Percentiles rank a stretch among this genome's conserved stretches.
phyloP scores from a whole-genome alignment of 441 rosid genomes.

The Brassica hybrid region DNA sequence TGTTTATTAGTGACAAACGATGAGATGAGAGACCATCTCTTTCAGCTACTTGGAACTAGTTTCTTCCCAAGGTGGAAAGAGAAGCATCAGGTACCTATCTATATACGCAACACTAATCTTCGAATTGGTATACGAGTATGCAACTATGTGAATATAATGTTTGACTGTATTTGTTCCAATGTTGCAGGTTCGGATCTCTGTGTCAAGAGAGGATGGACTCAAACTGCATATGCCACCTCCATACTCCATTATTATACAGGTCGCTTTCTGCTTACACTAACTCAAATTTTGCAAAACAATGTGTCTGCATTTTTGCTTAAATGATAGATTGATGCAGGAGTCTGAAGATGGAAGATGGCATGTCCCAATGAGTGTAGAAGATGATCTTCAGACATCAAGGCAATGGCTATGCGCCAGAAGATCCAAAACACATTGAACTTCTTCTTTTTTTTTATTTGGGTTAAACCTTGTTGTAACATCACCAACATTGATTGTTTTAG shows the following conservation, averaged over 20 bases:
- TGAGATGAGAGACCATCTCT: conserved; percentile 97
- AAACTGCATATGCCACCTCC: conserved; percentile 85
- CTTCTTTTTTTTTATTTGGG: conserved; percentile 6
- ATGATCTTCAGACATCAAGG: conserved; percentile 72
- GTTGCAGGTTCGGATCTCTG: conserved; percentile 70
- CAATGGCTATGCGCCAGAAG: conserved; percentile 84
- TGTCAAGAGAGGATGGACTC: conserved; percentile 50
- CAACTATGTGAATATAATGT: not conserved
- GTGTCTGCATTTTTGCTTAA: conserved; percentile 9
- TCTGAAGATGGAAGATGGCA: conserved; percentile 92
- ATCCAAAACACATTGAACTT: conserved; percentile 30
- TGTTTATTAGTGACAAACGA: conserved; percentile 88
- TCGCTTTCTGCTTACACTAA: conserved; percentile 32
- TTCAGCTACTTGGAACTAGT: conserved; percentile 81
- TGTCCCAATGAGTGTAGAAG: conserved; percentile 64
- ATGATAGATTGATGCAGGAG: conserved; percentile 60
- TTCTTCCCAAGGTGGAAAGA: conserved; percentile 98
- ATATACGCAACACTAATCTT: not conserved
- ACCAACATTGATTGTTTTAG: not conserved
- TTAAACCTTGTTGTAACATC: conserved; percentile 3
- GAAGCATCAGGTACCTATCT: conserved; percentile 78
- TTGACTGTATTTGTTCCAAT: not conserved
- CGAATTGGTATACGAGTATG: too few relatives aligned
- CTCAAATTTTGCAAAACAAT: not conserved
- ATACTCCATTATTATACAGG: conserved; percentile 93